Percentiles rank a stretch among this genome's conserved stretches.
phyloP scores from a whole-genome alignment of 1,284 basidiomycete species.

The Thelephora terrestris region DNA sequence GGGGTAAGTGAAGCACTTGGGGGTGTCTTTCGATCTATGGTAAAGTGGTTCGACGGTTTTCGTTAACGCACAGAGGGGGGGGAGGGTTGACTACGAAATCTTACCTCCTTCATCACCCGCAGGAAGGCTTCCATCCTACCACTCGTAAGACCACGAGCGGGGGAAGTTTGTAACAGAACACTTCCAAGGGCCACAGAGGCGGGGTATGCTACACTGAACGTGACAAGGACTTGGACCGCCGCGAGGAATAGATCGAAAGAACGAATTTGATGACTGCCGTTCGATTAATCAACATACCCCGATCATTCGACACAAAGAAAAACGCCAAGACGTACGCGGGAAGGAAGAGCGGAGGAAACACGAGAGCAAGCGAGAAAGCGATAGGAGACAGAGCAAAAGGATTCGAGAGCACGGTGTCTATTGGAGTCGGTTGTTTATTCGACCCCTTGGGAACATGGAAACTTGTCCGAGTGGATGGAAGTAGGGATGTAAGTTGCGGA shows the following conservation, averaged over 20 bases:
- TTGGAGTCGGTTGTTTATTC: conserved; percentile 20
- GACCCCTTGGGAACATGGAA: background rate
- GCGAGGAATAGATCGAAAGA: conserved; percentile 70
- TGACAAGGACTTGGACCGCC: conserved; percentile 60
- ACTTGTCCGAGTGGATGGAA: conserved; percentile 24
- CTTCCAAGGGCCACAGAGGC: conserved; percentile 72
- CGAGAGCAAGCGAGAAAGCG: conserved; percentile 33
- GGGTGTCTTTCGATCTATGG: conserved; percentile 68
- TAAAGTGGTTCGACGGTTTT: background rate
- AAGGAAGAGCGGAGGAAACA: conserved; percentile 33
- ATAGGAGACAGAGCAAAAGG: conserved; percentile 35
- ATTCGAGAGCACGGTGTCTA: conserved; percentile 39
- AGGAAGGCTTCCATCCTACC: conserved; percentile 73
- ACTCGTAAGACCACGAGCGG: conserved; percentile 44
- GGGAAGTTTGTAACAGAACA: conserved; percentile 81
- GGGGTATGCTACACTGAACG: conserved; percentile 73
- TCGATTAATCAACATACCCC: conserved; percentile 8
- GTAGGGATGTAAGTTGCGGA: conserved; percentile 34
- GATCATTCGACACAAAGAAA: background rate
- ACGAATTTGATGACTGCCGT: conserved; percentile 46
- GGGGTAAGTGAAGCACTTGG: conserved; percentile 65
- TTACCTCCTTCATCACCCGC: conserved; percentile 69
- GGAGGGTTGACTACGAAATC: conserved; percentile 12
- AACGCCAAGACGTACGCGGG: conserved; percentile 34
- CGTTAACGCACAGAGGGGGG: conserved; percentile 3